phyloP scores from a whole-genome alignment of 176 grass and related monocot species.

The Musa troglodytarum region DNA sequence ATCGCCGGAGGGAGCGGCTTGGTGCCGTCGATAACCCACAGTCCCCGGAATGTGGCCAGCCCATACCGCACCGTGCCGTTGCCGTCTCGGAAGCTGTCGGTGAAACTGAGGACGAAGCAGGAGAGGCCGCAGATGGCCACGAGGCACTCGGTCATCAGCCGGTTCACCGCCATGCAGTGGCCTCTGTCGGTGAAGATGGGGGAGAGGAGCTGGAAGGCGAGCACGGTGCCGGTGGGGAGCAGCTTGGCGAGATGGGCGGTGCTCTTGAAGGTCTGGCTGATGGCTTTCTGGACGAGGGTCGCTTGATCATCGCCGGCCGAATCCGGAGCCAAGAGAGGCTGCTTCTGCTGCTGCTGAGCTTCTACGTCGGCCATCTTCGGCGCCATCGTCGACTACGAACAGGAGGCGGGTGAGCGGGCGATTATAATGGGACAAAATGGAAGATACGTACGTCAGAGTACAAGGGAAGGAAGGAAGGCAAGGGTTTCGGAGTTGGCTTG shows the following conservation, averaged over 20 bases:
- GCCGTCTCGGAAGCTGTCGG: conserved; percentile 57
- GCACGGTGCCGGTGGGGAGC: conserved; percentile 61
- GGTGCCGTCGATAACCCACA: conserved; percentile 57
- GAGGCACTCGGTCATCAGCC: conserved; percentile 41
- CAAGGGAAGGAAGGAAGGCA: background rate
- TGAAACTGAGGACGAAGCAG: conserved; percentile 63
- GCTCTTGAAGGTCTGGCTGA: conserved; percentile 48
- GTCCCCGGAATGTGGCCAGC: conserved; percentile 41
- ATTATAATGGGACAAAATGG: conserved; percentile 13
- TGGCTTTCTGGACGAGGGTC: conserved; percentile 39
- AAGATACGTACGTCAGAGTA: background rate
- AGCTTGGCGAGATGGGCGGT: conserved; percentile 58
- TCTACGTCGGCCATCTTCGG: conserved; percentile 16
- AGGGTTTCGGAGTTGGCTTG: conserved; percentile 16
- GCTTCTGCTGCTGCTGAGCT: conserved; percentile 28
- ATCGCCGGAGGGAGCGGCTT: conserved; percentile 31
- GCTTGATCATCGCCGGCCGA: conserved; percentile 13
- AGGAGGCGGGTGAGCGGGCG: background rate
- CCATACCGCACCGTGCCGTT: conserved; percentile 46
- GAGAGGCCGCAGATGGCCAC: conserved; percentile 44
- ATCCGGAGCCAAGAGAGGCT: conserved; percentile 35
- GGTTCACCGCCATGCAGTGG: conserved; percentile 27
- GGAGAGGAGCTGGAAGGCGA: conserved; percentile 54
- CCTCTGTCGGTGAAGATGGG: conserved; percentile 46
- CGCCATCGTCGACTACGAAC: conserved; percentile 19